Conservation (phyloP, 2,329 filamentous ascomycete species). For the Ophiocordyceps robertsii region DNA sequence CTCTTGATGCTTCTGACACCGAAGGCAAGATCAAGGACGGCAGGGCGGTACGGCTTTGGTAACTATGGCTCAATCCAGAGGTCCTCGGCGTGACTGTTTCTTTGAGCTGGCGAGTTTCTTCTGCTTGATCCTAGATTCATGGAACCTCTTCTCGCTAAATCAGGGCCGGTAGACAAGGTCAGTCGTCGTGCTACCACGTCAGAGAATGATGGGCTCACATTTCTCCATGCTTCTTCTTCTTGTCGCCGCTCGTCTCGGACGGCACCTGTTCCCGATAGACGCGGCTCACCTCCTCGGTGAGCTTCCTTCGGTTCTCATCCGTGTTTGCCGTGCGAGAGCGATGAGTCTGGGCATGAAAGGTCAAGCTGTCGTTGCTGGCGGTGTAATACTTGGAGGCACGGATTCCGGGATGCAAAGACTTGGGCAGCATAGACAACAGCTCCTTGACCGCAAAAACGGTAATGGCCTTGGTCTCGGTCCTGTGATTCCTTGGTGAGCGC, state of each 20-base stretch:
- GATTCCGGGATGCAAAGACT: slow-evolving; percentile 30
- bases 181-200: too few species aligned
- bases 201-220: slow-evolving; percentile 18
- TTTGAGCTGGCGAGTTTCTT: slow-evolving; percentile 38
- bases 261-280: slow-evolving; percentile 35
- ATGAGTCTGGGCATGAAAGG: slow-evolving; percentile 40
- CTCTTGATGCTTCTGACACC: background rate
- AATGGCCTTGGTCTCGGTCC: slow-evolving; percentile 46
- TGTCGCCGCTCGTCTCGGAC: slow-evolving; percentile 29
- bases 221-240: slow-evolving; percentile 32
- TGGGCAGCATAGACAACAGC: slow-evolving; percentile 30
- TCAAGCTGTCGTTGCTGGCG: slow-evolving; percentile 34
- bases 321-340: slow-evolving; percentile 37
- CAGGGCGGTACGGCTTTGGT: background rate
- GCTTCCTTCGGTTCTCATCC: slow-evolving; percentile 37
- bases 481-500: slow-evolving; percentile 25
- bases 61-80: slow-evolving; percentile 11
- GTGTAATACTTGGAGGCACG: slow-evolving; percentile 42
- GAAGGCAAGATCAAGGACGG: background rate
- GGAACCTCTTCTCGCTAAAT: slow-evolving; percentile 30
- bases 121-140: slow-evolving; percentile 27
- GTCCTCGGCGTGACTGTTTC: slow-evolving; percentile 31
- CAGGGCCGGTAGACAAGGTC: too few species aligned
- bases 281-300: slow-evolving; percentile 31
- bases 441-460: slow-evolving; percentile 37